Conservation (phyloP, 495 filamentous ascomycete species). For the Lasiosphaeria hispida region DNA sequence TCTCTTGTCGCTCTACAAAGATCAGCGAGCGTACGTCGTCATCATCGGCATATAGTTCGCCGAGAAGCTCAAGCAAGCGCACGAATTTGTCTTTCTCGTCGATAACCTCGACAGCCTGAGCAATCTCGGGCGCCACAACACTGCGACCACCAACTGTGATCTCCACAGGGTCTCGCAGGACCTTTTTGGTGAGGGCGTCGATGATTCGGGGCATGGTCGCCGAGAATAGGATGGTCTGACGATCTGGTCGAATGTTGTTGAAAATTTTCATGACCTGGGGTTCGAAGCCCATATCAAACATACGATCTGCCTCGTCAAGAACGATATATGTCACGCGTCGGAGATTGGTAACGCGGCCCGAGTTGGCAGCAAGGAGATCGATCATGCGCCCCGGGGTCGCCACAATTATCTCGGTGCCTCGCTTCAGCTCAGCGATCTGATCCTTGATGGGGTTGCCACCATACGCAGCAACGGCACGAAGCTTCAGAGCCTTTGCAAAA, state of each 20-base stretch:
- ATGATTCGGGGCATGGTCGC: constrained; percentile 95
- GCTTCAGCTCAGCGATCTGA: constrained; percentile 93
- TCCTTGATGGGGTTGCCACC: constrained; percentile 96
- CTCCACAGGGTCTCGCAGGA: constrained; percentile 80
- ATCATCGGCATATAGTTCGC: constrained; percentile 80
- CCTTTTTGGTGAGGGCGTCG: constrained; percentile 86
- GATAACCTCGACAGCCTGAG: constrained; percentile 86
- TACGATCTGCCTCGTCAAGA: constrained; percentile 95
- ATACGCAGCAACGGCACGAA: constrained; percentile 94
- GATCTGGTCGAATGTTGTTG: constrained; percentile 81
- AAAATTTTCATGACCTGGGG: constrained; percentile 98
- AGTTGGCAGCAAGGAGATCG: constrained; percentile 89
- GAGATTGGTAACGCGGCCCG: constrained; percentile 87
- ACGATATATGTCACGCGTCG: constrained; percentile 88
- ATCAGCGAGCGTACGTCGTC: constrained; percentile 87
- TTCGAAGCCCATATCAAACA: constrained; percentile 99
- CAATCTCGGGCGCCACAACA: constrained; percentile 92
- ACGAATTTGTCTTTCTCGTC: constrained; percentile 81
- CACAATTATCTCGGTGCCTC: constrained; percentile 91
- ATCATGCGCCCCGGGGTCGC: constrained; percentile 97
- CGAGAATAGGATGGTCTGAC: constrained; percentile 92
- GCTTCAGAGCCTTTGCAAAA: constrained; percentile 82
- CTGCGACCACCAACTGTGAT: constrained; percentile 89
- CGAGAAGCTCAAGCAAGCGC: constrained; percentile 79
- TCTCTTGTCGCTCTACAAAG: constrained; percentile 94